Evolutionary conservation across 257 asterid genomes (phyloP).

Genomic region (Jasminum sambac): DNA sequence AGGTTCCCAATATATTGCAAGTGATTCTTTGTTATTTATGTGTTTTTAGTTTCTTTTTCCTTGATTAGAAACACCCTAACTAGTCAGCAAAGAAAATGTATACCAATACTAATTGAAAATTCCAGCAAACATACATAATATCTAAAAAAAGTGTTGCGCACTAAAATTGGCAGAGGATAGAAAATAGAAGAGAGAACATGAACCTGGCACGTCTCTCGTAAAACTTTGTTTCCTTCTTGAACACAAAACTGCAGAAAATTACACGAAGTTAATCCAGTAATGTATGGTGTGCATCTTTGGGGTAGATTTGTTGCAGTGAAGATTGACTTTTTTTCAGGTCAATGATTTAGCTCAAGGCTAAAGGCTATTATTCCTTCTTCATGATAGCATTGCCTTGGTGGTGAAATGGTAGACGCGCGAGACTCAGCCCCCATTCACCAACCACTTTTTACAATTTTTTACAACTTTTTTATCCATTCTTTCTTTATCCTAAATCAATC

Average conservation of each 20-base stretch:
- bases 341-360: no score
- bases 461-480: no score
- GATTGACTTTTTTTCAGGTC: no score
- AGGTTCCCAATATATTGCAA: not conserved
- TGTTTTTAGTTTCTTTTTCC: constrained; percentile 1
- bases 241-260: constrained; percentile 54
- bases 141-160: not conserved
- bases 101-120: not conserved
- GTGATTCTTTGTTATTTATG: not conserved
- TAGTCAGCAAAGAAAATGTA: not conserved
- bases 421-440: no score
- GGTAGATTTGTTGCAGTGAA: no score
- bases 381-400: no score
- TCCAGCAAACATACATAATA: not conserved
- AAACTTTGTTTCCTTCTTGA: constrained; percentile 70
- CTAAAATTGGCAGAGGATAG: not conserved
- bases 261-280: not conserved
- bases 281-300: not conserved
- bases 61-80: not conserved
- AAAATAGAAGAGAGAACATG: constrained; percentile 3
- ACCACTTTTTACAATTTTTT: no score
- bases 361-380: no score
- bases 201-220: constrained; percentile 88
- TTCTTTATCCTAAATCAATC: no score
- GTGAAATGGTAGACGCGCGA: no score